These are phyloP conservation scores for Trichothecium roseum DNA, from an alignment of 2,329 filamentous ascomycete genomes.

Conservation along the genomic window DNA sequence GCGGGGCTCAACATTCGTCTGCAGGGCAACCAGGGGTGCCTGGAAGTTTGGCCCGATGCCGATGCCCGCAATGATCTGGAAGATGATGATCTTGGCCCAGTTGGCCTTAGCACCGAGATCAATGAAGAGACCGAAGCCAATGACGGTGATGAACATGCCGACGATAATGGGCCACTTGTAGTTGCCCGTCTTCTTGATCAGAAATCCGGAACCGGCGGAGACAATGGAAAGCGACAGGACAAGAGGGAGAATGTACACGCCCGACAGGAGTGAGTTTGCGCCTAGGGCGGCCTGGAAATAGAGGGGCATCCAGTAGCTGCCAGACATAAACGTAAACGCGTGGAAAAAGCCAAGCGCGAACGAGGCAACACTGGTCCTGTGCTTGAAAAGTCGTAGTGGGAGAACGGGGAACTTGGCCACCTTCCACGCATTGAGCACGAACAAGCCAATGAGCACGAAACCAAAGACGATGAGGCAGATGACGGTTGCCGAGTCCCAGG, in stretches of 20 bases:
- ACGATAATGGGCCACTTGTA: conserved; percentile 51
- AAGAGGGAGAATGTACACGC: conserved; percentile 63
- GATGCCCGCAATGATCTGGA: conserved; percentile 52
- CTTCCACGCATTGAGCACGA: conserved; percentile 63
- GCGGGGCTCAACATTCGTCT: conserved; percentile 47
- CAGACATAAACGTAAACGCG: conserved; percentile 66
- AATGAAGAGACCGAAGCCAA: conserved; percentile 56
- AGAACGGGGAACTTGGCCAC: conserved; percentile 70
- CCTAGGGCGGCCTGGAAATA: conserved; percentile 74
- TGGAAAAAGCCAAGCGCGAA: conserved; percentile 62
- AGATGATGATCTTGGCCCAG: conserved; percentile 47
- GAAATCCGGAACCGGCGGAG: conserved; percentile 46
- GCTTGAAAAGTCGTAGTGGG: conserved; percentile 60
- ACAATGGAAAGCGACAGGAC: conserved; percentile 56
- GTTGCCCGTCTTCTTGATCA: conserved; percentile 53
- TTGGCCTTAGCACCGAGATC: conserved; percentile 46
- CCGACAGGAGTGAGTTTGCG: conserved; percentile 57
- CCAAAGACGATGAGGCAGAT: conserved; percentile 73
- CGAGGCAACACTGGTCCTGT: conserved; percentile 53
- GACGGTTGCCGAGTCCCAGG: conserved; percentile 66
- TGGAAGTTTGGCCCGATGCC: conserved; percentile 63
- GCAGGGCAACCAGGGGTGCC: conserved; percentile 56
- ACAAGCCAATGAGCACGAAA: conserved; percentile 48
- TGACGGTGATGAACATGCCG: conserved; percentile 46
- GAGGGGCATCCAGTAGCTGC: conserved; percentile 70